Evolutionary conservation across 768 basidiomycete genomes (phyloP).

Genomic region (Artomyces pyxidatus): DNA sequence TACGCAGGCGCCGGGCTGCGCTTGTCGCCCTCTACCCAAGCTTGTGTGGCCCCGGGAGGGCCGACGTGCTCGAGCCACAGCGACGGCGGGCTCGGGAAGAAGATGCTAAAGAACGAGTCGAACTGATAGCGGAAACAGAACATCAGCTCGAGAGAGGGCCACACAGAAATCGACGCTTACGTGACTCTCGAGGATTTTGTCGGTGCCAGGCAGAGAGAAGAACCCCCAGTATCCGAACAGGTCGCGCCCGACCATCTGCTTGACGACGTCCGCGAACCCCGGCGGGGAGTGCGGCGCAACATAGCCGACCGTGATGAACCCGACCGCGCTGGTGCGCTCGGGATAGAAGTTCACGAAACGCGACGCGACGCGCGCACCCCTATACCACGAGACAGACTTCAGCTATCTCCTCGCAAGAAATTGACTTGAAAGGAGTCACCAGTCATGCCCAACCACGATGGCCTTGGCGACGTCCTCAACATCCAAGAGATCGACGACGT

Average conservation of each 20-base stretch:
- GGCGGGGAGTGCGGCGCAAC: slow-evolving; percentile 18
- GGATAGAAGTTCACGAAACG: slow-evolving; percentile 30
- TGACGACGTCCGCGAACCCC: slow-evolving; percentile 17
- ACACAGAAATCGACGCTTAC: slow-evolving; percentile 20
- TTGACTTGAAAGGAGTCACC: slow-evolving; percentile 15
- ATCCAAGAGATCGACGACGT: slow-evolving; percentile 27
- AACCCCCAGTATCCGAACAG: slow-evolving; percentile 30
- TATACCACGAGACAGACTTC: slow-evolving; percentile 13
- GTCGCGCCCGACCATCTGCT: slow-evolving; percentile 22
- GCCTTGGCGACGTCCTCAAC: slow-evolving; percentile 17
- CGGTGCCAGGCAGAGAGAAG: slow-evolving; percentile 27
- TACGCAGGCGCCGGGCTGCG: background rate
- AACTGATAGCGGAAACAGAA: too few species aligned
- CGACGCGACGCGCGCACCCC: slow-evolving; percentile 29
- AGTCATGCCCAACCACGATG: slow-evolving; percentile 28
- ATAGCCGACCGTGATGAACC: slow-evolving; percentile 32
- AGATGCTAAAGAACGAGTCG: slow-evolving; percentile 30
- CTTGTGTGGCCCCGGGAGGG: slow-evolving; percentile 28
- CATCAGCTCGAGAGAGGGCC: too few species aligned
- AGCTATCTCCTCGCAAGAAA: background rate
- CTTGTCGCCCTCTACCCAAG: slow-evolving; percentile 5
- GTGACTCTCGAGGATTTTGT: slow-evolving; percentile 28
- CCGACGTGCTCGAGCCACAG: slow-evolving; percentile 30
- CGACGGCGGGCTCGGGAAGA: slow-evolving; percentile 27
- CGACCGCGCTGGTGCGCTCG: slow-evolving; percentile 33